Evolutionary conservation across 78 protist species (phyloP).

Genomic region (Isochrysis galbana): DNA sequence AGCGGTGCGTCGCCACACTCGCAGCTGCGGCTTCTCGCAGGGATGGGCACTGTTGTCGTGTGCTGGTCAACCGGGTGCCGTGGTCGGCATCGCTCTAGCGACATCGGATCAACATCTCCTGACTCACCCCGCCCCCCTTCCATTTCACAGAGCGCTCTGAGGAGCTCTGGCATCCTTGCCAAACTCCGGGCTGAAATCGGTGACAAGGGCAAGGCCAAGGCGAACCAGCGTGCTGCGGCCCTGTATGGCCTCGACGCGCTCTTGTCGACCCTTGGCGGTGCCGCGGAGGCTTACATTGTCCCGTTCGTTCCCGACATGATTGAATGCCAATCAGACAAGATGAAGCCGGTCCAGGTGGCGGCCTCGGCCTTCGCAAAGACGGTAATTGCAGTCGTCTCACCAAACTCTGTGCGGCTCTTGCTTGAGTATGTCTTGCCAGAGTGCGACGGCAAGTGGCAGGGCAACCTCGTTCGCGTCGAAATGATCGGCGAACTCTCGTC

Average conservation of each 20-base stretch:
- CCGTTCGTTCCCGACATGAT: neutral
- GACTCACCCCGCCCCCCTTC: neutral
- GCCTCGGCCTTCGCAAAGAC: neutral
- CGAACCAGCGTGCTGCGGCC: neutral
- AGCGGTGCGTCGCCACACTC: neutral
- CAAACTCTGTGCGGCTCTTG: neutral
- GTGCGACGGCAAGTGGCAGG: neutral
- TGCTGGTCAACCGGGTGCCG: neutral
- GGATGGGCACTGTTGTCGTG: too few relatives aligned
- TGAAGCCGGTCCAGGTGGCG: neutral
- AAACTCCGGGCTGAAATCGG: neutral
- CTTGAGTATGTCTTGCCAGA: neutral
- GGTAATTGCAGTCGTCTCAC: neutral
- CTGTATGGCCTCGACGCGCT: neutral
- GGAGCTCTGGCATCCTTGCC: neutral
- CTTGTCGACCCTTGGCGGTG: neutral
- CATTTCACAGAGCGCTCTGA: neutral
- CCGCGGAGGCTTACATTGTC: neutral
- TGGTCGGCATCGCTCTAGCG: neutral
- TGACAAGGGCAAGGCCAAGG: slow-evolving; percentile 2
- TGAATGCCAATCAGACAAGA: neutral
- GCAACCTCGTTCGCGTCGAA: neutral
- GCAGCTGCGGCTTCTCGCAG: neutral
- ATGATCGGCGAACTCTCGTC: neutral
- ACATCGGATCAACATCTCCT: neutral